Base-by-base conservation (phyloP, 441 rosid genomes). In the Biscutella laevigata region DNA sequence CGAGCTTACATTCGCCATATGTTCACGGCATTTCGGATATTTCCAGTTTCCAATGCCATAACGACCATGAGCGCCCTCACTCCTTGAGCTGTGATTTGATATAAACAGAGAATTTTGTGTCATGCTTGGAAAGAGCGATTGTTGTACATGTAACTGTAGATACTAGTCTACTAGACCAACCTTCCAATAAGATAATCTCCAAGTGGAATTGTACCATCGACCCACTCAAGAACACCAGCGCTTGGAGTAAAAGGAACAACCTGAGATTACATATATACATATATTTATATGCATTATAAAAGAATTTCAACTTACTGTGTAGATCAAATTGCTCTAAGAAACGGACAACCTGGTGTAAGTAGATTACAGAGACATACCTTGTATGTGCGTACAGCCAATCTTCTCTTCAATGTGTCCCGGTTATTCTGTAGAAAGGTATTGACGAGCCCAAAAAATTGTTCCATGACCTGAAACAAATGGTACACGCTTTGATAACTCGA, bases 151-250 rank as follows among this genome's bases (percentile, higher is more conserved):
- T 20, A 29, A 38, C 24, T 35, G 51, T 24, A 50, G 20, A 30
- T 51, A 44, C 24, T 52, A 52, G 12, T 38, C 25, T 56, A 32
- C 20, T 53, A 28, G 19, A 52, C 61, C 21, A 32, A 92, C 99
- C 99, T 86, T 74, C 95, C 97, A 42, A 58, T 79, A 63, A 92
- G 99, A 80, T 92, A 88, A 26, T 88, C 97, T 63, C 95, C 97
- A 43, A 92, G 84, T 59, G 99, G 99, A 70, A 88, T 59, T 54
- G 99, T 92, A 60, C 99, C 99, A 76, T 84, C 76, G 49, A 92
- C 99, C 99, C 97, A 92, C 67, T 92, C 99, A 62, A 92, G 91
- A 71, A 92, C 95, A 56, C 99, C 99, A 57, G 95, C 99, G 69
- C 97, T 92, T 35, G 99, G 99, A 56, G 97, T 92, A 68, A 92